Evolutionary conservation across 345 rosid species (phyloP).

Genomic region (Lepidium aucheri): DNA sequence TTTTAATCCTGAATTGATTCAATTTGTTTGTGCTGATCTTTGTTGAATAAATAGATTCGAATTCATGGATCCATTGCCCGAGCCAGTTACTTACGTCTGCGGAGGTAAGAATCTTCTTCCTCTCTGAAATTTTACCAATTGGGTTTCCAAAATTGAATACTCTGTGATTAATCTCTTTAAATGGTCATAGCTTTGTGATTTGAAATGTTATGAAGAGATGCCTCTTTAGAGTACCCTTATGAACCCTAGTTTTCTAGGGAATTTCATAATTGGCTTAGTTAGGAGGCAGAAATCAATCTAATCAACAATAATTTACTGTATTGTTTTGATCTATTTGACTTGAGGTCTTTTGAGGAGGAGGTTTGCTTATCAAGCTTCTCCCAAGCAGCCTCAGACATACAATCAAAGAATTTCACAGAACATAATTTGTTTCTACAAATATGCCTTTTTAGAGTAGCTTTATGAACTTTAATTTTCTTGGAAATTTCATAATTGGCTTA

Average conservation of each 20-base stretch:
- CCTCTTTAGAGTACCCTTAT: slow-evolving; percentile 13
- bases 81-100: slow-evolving; percentile 81
- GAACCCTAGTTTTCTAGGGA: neutral
- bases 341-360: slow-evolving; percentile 18
- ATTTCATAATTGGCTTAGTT: slow-evolving; percentile 20
- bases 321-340: neutral
- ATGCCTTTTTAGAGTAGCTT: slow-evolving; percentile 14
- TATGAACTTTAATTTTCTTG: neutral
- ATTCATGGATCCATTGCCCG: slow-evolving; percentile 73
- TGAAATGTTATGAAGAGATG: neutral
- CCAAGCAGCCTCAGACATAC: slow-evolving; percentile 18
- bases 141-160: neutral
- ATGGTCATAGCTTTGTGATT: neutral
- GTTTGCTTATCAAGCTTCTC: slow-evolving; percentile 11
- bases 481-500: slow-evolving; percentile 17
- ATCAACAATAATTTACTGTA: slow-evolving; percentile 6
- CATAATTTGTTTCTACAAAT: neutral
- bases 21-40: neutral
- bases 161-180: neutral
- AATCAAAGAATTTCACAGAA: neutral
- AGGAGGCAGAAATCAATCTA: slow-evolving; percentile 13
- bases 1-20: neutral
- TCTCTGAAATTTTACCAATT: neutral
- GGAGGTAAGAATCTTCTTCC: slow-evolving; percentile 41
- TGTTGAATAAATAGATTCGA: slow-evolving; percentile 5